Evolutionary conservation across 257 asterid species (phyloP), one percentile per base, ranked within the genome.

Genomic region (Gardenia jasminoides): DNA sequence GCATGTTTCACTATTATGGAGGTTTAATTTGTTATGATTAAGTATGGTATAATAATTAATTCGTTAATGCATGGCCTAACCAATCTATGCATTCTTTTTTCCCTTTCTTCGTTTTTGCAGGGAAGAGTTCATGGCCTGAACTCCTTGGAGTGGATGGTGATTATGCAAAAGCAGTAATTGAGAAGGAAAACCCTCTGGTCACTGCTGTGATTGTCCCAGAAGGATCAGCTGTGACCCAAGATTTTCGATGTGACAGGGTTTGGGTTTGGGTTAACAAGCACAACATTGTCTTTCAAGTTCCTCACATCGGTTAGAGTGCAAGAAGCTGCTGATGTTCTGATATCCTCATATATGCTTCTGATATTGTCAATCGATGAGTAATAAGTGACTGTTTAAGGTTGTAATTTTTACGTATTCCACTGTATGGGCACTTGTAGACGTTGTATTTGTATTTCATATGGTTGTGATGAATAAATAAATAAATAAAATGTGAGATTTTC

Each of bases 71-170:
- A 67, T 31, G 71, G 71, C 12, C 71, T 15, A 31, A 67, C 71
- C 46, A 6, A 6, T 67, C 17, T 36, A 2, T 6, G 0, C 7
- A 11, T 61, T 61, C 26, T n/a, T 9, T 26, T n/a, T 61, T 10
- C 26, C 6, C 10, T 4, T 2, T 61, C n/a, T 9, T 31, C 0
- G 36, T n/a, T 61, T 61, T 61, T 47, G 36, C 20, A 59, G 84
- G 89, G 36, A 83, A 86, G 81, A 66, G 56, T n/a, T 81, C 87
- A 58, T 86, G 87, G 87, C 87, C 87, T 1, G 85, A 86, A 72
- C 89, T 86, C 2, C 15, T 76, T 20, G 85, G 85, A 16, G 65
- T 7, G 26, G 44, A 78, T 1, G 87, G 87, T 26, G 39, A 77
- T 1, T 30, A 0, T 0, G 89, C 84, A 2, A 67, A 26, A 33